Base-by-base conservation (phyloP, 306 rosid genomes). In the Benincasa hispida region DNA sequence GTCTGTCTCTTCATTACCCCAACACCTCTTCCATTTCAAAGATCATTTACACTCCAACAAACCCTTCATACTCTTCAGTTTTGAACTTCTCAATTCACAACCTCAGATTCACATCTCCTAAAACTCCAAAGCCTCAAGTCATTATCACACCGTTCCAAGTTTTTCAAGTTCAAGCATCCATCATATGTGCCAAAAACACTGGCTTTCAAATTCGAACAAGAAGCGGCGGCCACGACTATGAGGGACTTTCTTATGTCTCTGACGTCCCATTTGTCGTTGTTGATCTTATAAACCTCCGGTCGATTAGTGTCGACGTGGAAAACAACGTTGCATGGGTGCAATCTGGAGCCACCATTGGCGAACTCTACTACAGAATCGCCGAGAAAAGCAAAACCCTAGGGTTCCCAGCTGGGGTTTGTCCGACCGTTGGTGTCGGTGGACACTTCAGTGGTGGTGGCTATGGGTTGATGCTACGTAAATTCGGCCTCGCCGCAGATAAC, bases 201-300 rank as follows among this genome's bases (percentile, higher is more conserved):
- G 77, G 70, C 47, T 10, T 74, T 59, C 47, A 79, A 74, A 34
- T 79, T 0, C 35, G 82, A 73, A 59, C 69, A 6, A 34, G 82
- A 27, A 79, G 82, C 5, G 82, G 82, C 1, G 82, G 82, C 17
- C 82, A 79, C 6, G 82, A 79, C 41, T 79, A 50, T 2, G 82
- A 74, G 48, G 82, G 82, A 10, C 82, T 79, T 34, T 79, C 82
- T 12, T 79, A 61, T 10, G 82, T 79, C 61, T 79, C 82, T 1
- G 21, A 53, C 3, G 57, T 74, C 9, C 13, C 82, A 0, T 79
- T 79, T 11, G 35, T 79, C 4, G 15, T 79, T 1, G 28, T 79
- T 0, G 82, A 79, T 72, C 6, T 79, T 1, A 74, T 79, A 3
- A 79, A 79, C 14, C 67, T 79, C 3, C 65, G 67, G 3, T 34